These are phyloP conservation scores for Dioscorea zingiberensis DNA, from an alignment of 106 monocot species.

Conservation along the genomic window DNA sequence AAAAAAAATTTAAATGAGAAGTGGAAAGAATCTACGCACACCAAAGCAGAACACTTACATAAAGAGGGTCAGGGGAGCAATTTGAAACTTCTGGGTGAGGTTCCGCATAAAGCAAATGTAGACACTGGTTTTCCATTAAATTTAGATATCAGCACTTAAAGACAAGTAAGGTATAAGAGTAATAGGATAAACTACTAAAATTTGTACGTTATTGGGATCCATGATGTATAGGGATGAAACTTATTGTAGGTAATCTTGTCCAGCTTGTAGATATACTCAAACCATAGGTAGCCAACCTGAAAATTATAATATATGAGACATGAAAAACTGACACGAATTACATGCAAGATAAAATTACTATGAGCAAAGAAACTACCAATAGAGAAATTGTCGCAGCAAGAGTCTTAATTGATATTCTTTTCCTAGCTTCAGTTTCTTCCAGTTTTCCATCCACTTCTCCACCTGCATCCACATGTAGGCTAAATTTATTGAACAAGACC, in stretches of 20 bases:
- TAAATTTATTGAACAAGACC: background rate
- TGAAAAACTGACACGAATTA: background rate
- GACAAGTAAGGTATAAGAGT: background rate
- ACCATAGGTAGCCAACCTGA: conserved; percentile 85
- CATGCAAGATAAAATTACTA: background rate
- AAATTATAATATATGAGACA: conserved; percentile 3
- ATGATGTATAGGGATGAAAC: conserved; percentile 96
- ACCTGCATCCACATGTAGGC: conserved; percentile 36
- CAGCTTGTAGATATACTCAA: conserved; percentile 89
- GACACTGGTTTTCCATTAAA: conserved; percentile 40
- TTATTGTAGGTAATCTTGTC: conserved; percentile 91
- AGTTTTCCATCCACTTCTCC: conserved; percentile 93
- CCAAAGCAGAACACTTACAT: conserved; percentile 50
- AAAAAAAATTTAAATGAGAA: background rate
- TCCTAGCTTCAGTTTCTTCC: conserved; percentile 68
- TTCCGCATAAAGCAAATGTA: conserved; percentile 95
- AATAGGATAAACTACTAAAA: background rate
- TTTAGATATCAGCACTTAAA: conserved; percentile 8
- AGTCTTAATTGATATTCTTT: conserved; percentile 62
- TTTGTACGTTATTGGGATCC: conserved; percentile 97
- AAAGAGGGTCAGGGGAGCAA: conserved; percentile 75
- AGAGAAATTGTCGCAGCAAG: conserved; percentile 46
- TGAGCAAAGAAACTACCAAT: conserved; percentile 29
- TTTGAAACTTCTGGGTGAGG: conserved; percentile 63
- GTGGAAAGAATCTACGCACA: background rate